These are phyloP conservation scores for Trapa incisa DNA, from an alignment of 345 rosid species.

Conservation along the genomic window DNA sequence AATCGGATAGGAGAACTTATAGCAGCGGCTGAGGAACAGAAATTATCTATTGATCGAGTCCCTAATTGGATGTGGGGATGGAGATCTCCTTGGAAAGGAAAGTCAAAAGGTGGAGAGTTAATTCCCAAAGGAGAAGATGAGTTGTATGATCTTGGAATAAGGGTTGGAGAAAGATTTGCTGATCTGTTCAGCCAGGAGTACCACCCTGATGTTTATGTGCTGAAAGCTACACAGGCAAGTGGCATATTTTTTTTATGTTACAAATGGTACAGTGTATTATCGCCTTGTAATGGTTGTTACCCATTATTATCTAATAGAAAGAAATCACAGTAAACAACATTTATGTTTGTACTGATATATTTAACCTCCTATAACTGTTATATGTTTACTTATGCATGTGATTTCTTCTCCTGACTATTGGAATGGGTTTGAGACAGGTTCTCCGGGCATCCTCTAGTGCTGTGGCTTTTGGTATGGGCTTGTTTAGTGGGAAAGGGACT, in stretches of 20 bases:
- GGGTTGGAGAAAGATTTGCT: conserved; percentile 61
- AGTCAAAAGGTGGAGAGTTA: conserved; percentile 75
- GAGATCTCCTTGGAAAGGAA: conserved; percentile 81
- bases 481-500: conserved; percentile 60
- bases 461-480: conserved; percentile 94
- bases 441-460: conserved; percentile 95
- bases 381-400: not conserved
- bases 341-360: not conserved
- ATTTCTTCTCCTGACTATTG: not conserved
- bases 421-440: conserved; percentile 29
- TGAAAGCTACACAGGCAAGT: conserved; percentile 72
- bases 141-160: conserved; percentile 58
- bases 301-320: not conserved
- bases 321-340: not conserved
- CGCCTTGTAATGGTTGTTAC: not conserved
- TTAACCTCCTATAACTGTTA: not conserved
- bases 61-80: conserved; percentile 69
- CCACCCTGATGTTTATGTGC: conserved; percentile 70
- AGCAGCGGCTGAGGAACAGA: conserved; percentile 39
- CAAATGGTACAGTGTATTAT: not conserved
- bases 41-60: conserved; percentile 24
- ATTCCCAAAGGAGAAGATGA: conserved; percentile 68
- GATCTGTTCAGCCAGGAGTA: conserved; percentile 58
- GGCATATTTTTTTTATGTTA: not conserved
- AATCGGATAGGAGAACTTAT: conserved; percentile 40